Conservation (phyloP, 1,284 basidiomycete genomes). For the Porodaedalea pini region DNA sequence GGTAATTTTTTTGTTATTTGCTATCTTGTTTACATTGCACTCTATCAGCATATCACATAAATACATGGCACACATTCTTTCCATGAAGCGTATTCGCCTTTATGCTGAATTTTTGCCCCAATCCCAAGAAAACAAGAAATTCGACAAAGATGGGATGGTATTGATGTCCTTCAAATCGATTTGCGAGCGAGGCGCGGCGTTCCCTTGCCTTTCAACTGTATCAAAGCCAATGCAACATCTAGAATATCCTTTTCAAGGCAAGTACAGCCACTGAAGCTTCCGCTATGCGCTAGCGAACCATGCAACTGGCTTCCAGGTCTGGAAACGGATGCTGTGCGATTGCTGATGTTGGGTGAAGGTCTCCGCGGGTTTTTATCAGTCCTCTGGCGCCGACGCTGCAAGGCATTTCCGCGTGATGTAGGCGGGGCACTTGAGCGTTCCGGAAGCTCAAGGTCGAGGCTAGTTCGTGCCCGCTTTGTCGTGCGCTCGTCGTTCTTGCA, state of each 20-base stretch:
- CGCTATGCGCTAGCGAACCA: not conserved
- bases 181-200: not conserved
- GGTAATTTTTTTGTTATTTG: conserved; percentile 14
- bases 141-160: not conserved
- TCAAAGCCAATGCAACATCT: conserved; percentile 15
- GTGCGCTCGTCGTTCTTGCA: conserved; percentile 35
- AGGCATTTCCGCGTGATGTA: not conserved
- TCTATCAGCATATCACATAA: conserved; percentile 8
- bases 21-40: conserved; percentile 12
- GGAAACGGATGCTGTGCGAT: not conserved
- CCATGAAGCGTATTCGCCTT: too few relatives aligned
- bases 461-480: conserved; percentile 23
- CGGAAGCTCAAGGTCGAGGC: conserved; percentile 1
- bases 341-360: conserved; percentile 8
- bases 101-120: too few relatives aligned
- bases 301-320: not conserved
- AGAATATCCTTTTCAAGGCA: conserved; percentile 8
- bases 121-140: too few relatives aligned
- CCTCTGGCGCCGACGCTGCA: conserved; percentile 4
- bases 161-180: conserved; percentile 1
- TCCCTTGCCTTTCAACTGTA: conserved; percentile 8
- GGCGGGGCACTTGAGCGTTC: not conserved
- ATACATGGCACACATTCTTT: not conserved
- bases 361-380: conserved; percentile 9
- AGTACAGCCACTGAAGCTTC: not conserved